Percentiles rank a stretch among this genome's conserved stretches.
These are phyloP conservation scores for Termitomyces sp. DNA, from an alignment of 768 basidiomycete genomes.

Conservation along the genomic window DNA sequence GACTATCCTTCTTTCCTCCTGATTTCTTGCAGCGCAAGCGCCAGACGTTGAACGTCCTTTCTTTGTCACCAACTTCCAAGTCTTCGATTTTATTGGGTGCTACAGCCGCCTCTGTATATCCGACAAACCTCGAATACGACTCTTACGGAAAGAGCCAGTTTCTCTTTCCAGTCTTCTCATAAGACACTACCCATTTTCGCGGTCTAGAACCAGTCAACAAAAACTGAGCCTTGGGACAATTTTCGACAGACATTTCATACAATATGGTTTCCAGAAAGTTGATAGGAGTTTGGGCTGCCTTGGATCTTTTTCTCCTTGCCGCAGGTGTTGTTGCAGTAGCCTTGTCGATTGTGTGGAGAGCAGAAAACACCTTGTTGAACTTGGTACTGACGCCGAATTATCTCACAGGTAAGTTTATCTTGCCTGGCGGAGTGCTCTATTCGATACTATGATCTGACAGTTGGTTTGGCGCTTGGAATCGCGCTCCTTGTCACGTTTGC, in stretches of 20 bases:
- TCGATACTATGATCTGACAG: conserved; percentile 30
- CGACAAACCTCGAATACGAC: conserved; percentile 19
- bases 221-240: background rate
- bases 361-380: conserved; percentile 66
- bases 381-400: conserved; percentile 56
- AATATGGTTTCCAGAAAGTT: conserved; percentile 69
- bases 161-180: background rate
- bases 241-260: background rate
- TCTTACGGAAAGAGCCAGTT: conserved; percentile 46
- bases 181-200: background rate
- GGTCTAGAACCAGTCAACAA: background rate
- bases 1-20: conserved; percentile 20
- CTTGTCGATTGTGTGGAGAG: conserved; percentile 68
- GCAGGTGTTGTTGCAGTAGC: conserved; percentile 62
- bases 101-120: conserved; percentile 36
- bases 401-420: conserved; percentile 46
- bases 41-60: conserved; percentile 70
- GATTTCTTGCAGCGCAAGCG: conserved; percentile 31
- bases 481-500: conserved; percentile 61
- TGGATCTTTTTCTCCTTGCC: conserved; percentile 66
- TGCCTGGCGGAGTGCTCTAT: background rate
- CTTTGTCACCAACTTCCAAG: conserved; percentile 25
- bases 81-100: conserved; percentile 27
- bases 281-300: conserved; percentile 65
- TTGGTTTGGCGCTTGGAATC: conserved; percentile 66